Evolutionary conservation across 768 basidiomycete genomes (phyloP).

Genomic region (Tulasnella sp.): DNA sequence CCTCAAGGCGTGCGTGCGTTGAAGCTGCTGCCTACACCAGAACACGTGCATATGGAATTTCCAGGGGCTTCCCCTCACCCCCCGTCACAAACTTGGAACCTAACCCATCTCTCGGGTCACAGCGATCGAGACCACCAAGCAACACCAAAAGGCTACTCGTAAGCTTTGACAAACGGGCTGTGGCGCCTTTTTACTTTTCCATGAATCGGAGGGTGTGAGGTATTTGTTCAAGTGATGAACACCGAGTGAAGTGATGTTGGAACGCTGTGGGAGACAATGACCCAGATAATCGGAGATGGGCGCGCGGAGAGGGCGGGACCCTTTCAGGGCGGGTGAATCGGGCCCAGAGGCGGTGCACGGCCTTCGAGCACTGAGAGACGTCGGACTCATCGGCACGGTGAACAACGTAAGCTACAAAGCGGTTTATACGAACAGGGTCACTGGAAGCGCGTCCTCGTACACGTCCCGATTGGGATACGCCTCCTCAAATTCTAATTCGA

Average conservation of each 20-base stretch:
- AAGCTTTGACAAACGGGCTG: not conserved
- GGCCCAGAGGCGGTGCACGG: not conserved
- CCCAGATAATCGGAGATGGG: not conserved
- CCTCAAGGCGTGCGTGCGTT: not conserved
- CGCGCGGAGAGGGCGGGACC: not conserved
- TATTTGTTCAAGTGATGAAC: not conserved
- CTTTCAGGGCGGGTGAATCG: slow-evolving; percentile 2
- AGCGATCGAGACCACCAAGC: not conserved
- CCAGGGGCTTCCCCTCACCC: not conserved
- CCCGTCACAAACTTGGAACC: not conserved
- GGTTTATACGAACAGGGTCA: too few relatives aligned
- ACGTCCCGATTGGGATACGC: not conserved
- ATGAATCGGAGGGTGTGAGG: not conserved
- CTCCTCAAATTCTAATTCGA: not conserved
- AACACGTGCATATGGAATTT: not conserved
- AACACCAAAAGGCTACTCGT: not conserved
- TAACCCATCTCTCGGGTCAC: slow-evolving; percentile 1
- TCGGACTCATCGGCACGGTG: not conserved
- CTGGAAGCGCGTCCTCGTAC: not conserved
- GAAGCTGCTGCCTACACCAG: not conserved
- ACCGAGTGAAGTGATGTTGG: not conserved
- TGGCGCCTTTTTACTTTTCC: not conserved
- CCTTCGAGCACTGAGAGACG: not conserved
- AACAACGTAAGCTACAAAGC: not conserved
- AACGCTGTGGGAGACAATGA: not conserved